Evolutionary conservation across 768 basidiomycete species (phyloP).

Genomic region (Boletus pseudo-olivaceus): DNA sequence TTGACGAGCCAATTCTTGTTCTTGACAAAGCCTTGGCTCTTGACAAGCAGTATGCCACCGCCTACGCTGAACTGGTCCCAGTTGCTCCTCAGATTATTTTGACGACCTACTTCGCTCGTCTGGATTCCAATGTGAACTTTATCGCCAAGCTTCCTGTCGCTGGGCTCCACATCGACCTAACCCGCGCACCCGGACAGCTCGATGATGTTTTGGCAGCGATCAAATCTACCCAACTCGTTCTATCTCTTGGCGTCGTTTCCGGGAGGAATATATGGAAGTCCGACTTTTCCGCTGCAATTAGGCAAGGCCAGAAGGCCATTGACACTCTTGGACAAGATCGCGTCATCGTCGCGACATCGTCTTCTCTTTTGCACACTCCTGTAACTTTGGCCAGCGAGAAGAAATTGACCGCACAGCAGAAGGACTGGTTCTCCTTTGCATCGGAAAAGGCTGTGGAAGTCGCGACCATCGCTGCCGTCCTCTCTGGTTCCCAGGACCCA

Average conservation of each 20-base stretch:
- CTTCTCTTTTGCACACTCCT: conserved; percentile 97
- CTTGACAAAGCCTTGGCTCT: conserved; percentile 77
- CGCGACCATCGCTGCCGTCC: conserved; percentile 75
- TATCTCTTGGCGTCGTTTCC: conserved; percentile 95
- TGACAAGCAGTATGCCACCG: conserved; percentile 73
- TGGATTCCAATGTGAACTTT: conserved; percentile 87
- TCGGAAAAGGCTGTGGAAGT: conserved; percentile 94
- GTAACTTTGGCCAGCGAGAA: conserved; percentile 93
- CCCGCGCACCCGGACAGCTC: conserved; percentile 89
- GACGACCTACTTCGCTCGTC: conserved; percentile 95
- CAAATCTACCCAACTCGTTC: conserved; percentile 73
- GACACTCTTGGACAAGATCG: conserved; percentile 80
- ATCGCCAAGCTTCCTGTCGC: conserved; percentile 89
- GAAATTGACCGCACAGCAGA: conserved; percentile 83
- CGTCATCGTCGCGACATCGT: conserved; percentile 92
- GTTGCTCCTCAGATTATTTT: conserved; percentile 90
- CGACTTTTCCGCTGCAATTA: conserved; percentile 81
- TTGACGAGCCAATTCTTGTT: conserved; percentile 96
- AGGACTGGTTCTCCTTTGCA: conserved; percentile 99
- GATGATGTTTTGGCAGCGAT: conserved; percentile 76
- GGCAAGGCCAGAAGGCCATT: conserved; percentile 80
- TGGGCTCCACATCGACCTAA: conserved; percentile 95
- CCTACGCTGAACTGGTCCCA: conserved; percentile 78
- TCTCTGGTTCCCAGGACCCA: conserved; percentile 82
- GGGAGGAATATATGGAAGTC: conserved; percentile 99